phyloP scores from a whole-genome alignment of 108 stramenopile genomes.

The Tribonema minus region DNA sequence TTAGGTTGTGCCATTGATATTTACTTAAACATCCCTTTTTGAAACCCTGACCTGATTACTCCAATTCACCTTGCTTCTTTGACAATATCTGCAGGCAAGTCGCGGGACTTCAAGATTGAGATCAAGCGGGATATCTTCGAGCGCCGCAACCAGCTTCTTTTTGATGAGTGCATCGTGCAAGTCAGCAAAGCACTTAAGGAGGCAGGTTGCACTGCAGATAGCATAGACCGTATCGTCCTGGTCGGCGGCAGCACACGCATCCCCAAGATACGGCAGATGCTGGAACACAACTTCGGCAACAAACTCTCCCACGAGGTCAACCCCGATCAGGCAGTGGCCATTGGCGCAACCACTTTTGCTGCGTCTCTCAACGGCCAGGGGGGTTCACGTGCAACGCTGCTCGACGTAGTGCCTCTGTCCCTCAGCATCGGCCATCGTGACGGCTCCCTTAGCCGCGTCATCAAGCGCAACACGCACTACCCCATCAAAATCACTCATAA shows the following conservation, averaged over 20 bases:
- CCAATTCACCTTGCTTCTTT: too few species aligned
- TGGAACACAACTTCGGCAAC: not conserved
- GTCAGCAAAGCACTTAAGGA: conserved; percentile 75
- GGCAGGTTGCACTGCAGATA: conserved; percentile 87
- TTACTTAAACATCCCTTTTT: too few species aligned
- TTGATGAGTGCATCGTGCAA: conserved; percentile 96
- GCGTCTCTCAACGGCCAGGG: too few species aligned
- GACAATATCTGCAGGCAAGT: too few species aligned
- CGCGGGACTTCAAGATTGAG: conserved; percentile 96
- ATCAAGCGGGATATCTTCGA: conserved; percentile 76
- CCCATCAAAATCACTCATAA: conserved; percentile 96
- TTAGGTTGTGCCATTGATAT: too few species aligned
- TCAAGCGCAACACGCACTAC: conserved; percentile 89
- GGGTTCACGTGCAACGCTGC: conserved; percentile 81
- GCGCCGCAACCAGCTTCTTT: conserved; percentile 82
- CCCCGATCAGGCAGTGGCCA: not conserved
- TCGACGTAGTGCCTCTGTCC: conserved; percentile 92
- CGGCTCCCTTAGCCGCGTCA: conserved; percentile 90
- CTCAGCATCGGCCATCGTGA: conserved; percentile 95
- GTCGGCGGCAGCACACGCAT: conserved; percentile 98
- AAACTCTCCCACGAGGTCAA: not conserved
- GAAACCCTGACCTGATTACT: too few species aligned
- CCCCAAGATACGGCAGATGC: conserved; percentile 71
- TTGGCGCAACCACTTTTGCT: not conserved
- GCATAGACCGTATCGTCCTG: conserved; percentile 72